Evolutionary conservation across 2,329 filamentous ascomycete genomes (phyloP).

Genomic region (Tolypocladium ovalisporum): DNA sequence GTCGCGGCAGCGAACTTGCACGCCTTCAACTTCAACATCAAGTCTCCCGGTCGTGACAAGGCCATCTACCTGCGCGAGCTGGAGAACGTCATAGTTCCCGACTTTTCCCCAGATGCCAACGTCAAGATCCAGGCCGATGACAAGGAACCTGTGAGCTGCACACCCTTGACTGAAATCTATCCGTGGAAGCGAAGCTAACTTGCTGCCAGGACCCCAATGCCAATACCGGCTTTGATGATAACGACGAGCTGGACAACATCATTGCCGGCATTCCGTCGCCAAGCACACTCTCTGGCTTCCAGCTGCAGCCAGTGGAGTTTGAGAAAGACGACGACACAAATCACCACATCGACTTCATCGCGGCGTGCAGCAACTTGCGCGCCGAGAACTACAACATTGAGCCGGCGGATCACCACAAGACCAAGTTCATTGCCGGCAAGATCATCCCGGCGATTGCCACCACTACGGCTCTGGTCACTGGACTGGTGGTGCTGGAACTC

Average conservation of each 20-base stretch:
- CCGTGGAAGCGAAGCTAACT: neutral
- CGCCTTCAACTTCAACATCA: conserved; percentile 96
- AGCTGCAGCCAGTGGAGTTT: conserved; percentile 85
- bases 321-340: conserved; percentile 99
- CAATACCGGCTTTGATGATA: conserved; percentile 52
- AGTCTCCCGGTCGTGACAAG: conserved; percentile 59
- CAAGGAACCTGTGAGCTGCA: conserved; percentile 61
- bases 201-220: conserved; percentile 64
- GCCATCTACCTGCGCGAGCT: conserved; percentile 68
- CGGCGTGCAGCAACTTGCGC: conserved; percentile 88
- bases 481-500: conserved; percentile 81
- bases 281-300: conserved; percentile 75
- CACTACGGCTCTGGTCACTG: conserved; percentile 90
- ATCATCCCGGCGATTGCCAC: conserved; percentile 98
- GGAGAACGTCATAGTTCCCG: conserved; percentile 88
- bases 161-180: neutral
- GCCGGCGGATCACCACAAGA: conserved; percentile 88
- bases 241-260: conserved; percentile 64
- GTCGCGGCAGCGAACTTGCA: conserved; percentile 84
- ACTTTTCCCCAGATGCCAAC: conserved; percentile 80
- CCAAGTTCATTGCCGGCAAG: conserved; percentile 99
- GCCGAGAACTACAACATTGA: conserved; percentile 98
- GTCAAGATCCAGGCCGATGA: conserved; percentile 97
- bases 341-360: conserved; percentile 98
- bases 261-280: conserved; percentile 64